A percentile compares a stretch with the other conserved stretches of the same genome.
phyloP scores from a whole-genome alignment of 1,139 yeast genomes.

The Scheffersomyces illinoinensis region DNA sequence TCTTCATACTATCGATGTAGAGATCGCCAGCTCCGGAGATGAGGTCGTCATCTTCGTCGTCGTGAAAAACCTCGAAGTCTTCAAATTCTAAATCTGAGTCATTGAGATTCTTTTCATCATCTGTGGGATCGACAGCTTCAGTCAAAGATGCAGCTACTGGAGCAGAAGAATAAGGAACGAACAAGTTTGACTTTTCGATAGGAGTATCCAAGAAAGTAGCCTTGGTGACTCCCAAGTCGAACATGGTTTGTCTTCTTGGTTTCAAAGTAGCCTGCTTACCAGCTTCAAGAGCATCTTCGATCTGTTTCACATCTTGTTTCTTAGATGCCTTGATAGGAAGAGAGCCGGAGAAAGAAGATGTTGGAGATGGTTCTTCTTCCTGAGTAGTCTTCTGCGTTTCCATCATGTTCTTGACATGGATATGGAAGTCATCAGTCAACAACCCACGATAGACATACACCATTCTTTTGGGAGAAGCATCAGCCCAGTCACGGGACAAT shows the following conservation, averaged over 20 bases:
- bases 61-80: conserved; percentile 49
- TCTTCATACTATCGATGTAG: conserved; percentile 29
- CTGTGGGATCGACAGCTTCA: conserved; percentile 11
- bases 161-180: conserved; percentile 71
- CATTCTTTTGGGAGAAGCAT: conserved; percentile 85
- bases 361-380: conserved; percentile 11
- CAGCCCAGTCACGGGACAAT: conserved; percentile 84
- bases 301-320: conserved; percentile 4
- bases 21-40: conserved; percentile 15
- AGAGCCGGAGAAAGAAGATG: conserved; percentile 5
- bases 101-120: conserved; percentile 5
- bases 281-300: conserved; percentile 27
- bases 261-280: conserved; percentile 26
- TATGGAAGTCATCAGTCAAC: conserved; percentile 67
- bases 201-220: conserved; percentile 51
- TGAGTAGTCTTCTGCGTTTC: conserved; percentile 31
- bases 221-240: conserved; percentile 45
- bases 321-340: conserved; percentile 1
- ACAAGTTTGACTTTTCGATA: conserved; percentile 53
- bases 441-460: conserved; percentile 81
- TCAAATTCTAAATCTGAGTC: conserved; percentile 39
- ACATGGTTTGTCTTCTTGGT: conserved; percentile 51
- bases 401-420: conserved; percentile 63
- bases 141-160: conserved; percentile 72
- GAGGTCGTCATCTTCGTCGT: conserved; percentile 28